Evolutionary conservation across 768 basidiomycete genomes (phyloP).

Genomic region (Suillus americanus): DNA sequence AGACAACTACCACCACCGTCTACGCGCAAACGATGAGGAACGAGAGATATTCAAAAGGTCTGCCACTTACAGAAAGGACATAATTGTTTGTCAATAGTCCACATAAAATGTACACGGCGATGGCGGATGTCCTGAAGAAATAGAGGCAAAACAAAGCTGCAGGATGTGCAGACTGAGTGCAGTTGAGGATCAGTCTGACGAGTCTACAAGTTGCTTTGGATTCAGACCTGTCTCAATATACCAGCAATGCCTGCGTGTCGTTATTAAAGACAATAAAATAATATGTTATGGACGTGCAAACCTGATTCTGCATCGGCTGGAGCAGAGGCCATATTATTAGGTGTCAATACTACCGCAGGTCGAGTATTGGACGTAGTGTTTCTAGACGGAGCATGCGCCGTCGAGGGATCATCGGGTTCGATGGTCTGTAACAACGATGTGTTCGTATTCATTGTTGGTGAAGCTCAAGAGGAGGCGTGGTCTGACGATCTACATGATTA

Average conservation of each 20-base stretch:
- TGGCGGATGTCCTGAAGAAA: slow-evolving; percentile 84
- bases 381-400: slow-evolving; percentile 29
- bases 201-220: slow-evolving; percentile 2
- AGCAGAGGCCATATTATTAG: slow-evolving; percentile 54
- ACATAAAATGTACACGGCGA: slow-evolving; percentile 90
- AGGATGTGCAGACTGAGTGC: slow-evolving; percentile 71
- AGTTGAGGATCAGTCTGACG: slow-evolving; percentile 14
- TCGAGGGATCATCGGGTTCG: slow-evolving; percentile 73
- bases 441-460: slow-evolving; percentile 49
- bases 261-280: slow-evolving; percentile 7
- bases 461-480: neutral
- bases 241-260: slow-evolving; percentile 58
- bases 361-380: slow-evolving; percentile 29
- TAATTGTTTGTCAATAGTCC: slow-evolving; percentile 89
- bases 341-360: slow-evolving; percentile 57
- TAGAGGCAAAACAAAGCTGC: slow-evolving; percentile 85
- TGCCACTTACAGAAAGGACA: slow-evolving; percentile 77
- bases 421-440: slow-evolving; percentile 78
- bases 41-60: neutral
- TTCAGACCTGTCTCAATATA: slow-evolving; percentile 70
- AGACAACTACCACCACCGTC: slow-evolving; percentile 90
- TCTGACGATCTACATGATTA: neutral
- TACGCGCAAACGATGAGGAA: slow-evolving; percentile 23
- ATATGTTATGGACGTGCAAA: slow-evolving; percentile 18
- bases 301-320: slow-evolving; percentile 77